Evolutionary conservation across 768 basidiomycete species (phyloP).

Genomic region (Lenzites betulinus): DNA sequence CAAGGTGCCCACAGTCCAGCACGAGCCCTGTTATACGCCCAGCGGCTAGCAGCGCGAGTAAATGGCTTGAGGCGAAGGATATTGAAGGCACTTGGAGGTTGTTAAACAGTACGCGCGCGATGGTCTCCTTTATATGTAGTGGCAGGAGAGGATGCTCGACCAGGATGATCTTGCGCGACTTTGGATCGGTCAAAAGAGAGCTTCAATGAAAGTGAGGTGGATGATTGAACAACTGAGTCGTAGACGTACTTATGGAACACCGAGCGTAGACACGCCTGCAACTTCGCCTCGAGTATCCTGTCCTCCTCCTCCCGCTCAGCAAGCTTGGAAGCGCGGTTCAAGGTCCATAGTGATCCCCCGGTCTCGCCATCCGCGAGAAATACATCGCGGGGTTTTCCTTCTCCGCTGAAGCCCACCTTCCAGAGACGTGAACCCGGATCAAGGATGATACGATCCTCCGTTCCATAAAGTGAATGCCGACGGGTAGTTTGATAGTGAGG

Average conservation of each 20-base stretch:
- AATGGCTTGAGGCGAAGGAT: constrained; percentile 88
- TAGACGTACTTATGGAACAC: constrained; percentile 82
- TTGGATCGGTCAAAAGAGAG: constrained; percentile 91
- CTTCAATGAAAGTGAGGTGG: constrained; percentile 42
- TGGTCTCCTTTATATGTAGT: constrained; percentile 81
- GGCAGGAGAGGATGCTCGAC: constrained; percentile 90
- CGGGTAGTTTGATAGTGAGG: constrained; percentile 85
- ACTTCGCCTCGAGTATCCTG: constrained; percentile 63
- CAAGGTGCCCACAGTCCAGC: constrained; percentile 89
- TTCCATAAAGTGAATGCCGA: constrained; percentile 93
- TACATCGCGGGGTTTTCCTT: constrained; percentile 88
- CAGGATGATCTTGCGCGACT: constrained; percentile 91
- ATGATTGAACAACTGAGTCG: neutral
- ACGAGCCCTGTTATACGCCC: constrained; percentile 94
- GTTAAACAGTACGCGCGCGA: constrained; percentile 85
- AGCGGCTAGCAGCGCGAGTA: constrained; percentile 81
- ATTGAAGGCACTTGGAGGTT: constrained; percentile 92
- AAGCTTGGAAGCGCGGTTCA: constrained; percentile 54
- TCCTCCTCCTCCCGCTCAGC: constrained; percentile 72
- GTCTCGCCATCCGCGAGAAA: constrained; percentile 57
- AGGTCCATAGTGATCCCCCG: constrained; percentile 58
- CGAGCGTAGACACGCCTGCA: constrained; percentile 69
- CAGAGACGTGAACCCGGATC: constrained; percentile 93
- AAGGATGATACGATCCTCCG: constrained; percentile 92
- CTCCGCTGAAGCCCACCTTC: constrained; percentile 98